These are phyloP conservation scores for Diutina sp. DNA, from an alignment of 1,139 yeast species.

Conservation along the genomic window DNA sequence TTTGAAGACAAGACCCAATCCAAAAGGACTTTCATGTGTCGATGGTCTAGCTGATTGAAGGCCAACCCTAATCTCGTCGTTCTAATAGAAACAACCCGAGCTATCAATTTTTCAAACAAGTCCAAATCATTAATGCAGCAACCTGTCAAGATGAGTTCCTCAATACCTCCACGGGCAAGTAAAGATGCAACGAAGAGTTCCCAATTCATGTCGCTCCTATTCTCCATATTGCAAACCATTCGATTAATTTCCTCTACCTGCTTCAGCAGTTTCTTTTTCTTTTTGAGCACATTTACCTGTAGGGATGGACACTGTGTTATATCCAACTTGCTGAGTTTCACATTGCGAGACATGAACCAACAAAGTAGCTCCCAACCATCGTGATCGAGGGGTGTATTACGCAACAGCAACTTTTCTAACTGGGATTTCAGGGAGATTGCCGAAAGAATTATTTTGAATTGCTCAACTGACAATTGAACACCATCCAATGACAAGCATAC, in stretches of 20 bases:
- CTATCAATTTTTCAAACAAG: slow-evolving; percentile 44
- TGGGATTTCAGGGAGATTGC: slow-evolving; percentile 49
- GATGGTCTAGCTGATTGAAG: slow-evolving; percentile 41
- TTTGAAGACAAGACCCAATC: slow-evolving; percentile 25
- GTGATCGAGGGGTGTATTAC: slow-evolving; percentile 56
- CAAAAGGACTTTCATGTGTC: slow-evolving; percentile 38
- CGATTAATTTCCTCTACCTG: slow-evolving; percentile 22
- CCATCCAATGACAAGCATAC: slow-evolving; percentile 62
- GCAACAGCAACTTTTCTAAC: slow-evolving; percentile 37
- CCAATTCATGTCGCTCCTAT: slow-evolving; percentile 71
- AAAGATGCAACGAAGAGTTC: slow-evolving; percentile 54
- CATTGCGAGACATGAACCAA: slow-evolving; percentile 55
- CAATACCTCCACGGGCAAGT: slow-evolving; percentile 60
- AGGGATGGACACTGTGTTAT: slow-evolving; percentile 61
- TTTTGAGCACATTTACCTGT: slow-evolving; percentile 42
- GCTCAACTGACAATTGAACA: slow-evolving; percentile 47
- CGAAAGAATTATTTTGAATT: slow-evolving; percentile 48
- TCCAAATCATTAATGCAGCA: slow-evolving; percentile 48
- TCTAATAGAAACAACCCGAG: slow-evolving; percentile 36
- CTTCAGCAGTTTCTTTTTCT: slow-evolving; percentile 14
- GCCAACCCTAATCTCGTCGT: slow-evolving; percentile 57
- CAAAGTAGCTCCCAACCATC: slow-evolving; percentile 65
- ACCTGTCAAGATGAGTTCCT: slow-evolving; percentile 58
- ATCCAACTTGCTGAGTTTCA: slow-evolving; percentile 42
- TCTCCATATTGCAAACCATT: slow-evolving; percentile 46